These are phyloP conservation scores for Solanum piurae DNA, from an alignment of 257 asterid genomes.

Conservation along the genomic window DNA sequence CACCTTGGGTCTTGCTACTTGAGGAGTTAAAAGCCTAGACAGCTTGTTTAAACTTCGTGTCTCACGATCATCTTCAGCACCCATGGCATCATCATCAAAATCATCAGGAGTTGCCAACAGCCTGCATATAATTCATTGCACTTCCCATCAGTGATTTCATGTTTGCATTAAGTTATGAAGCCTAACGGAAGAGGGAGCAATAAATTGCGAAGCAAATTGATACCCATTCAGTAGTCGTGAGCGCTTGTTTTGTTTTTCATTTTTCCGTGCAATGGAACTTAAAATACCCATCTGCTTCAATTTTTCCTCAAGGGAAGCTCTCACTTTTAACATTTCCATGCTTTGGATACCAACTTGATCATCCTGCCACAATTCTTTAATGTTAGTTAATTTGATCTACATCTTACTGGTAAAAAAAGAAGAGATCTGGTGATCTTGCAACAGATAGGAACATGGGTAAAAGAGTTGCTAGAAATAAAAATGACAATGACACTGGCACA, in stretches of 20 bases:
- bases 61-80: slow-evolving; percentile 20
- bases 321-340: slow-evolving; percentile 73
- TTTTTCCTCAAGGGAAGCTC: slow-evolving; percentile 86
- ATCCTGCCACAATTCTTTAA: slow-evolving; percentile 33
- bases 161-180: neutral
- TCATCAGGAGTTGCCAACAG: slow-evolving; percentile 80
- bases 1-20: slow-evolving; percentile 45
- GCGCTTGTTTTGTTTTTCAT: slow-evolving; percentile 24
- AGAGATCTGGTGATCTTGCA: neutral
- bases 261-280: slow-evolving; percentile 44
- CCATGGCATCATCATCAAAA: slow-evolving; percentile 73
- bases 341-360: slow-evolving; percentile 58
- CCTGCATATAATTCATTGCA: slow-evolving; percentile 24
- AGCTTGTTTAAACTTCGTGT: slow-evolving; percentile 21
- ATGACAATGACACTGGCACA: neutral
- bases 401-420: neutral
- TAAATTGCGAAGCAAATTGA: neutral
- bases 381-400: neutral
- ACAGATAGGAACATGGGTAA: neutral
- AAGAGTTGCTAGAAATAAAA: neutral
- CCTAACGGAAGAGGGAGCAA: neutral
- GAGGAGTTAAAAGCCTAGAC: slow-evolving; percentile 35
- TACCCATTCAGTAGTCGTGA: slow-evolving; percentile 63
- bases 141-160: neutral
- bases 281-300: slow-evolving; percentile 66